phyloP scores from a whole-genome alignment of 2,329 filamentous ascomycete genomes.

The Lasiodiplodia sp. region DNA sequence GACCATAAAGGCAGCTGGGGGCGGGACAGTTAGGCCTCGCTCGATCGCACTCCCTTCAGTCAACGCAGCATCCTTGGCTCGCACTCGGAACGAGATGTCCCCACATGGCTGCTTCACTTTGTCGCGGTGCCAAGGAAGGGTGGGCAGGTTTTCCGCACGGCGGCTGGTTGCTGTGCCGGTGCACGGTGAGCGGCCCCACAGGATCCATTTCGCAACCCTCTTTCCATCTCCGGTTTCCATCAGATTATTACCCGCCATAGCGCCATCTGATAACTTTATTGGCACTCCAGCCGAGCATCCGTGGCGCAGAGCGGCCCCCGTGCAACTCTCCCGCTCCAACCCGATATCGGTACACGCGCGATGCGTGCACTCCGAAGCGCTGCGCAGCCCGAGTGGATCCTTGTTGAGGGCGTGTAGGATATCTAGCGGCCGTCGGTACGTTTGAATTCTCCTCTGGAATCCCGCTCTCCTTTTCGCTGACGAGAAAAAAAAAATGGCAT shows the following conservation, averaged over 20 bases:
- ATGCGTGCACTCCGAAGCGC: not conserved
- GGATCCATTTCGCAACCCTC: no score
- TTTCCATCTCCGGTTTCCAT: not conserved
- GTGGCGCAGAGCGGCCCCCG: not conserved
- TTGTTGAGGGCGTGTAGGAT: not conserved
- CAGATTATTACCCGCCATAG: slow-evolving; percentile 21
- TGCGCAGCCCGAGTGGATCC: not conserved
- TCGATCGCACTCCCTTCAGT: not conserved
- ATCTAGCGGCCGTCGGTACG: slow-evolving; percentile 2
- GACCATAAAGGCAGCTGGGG: not conserved
- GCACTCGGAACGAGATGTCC: not conserved
- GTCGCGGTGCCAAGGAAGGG: no score
- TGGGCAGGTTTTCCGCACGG: not conserved
- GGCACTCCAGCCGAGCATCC: slow-evolving; percentile 11
- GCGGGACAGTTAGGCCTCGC: not conserved
- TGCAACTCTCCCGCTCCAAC: not conserved
- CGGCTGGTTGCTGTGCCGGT: not conserved
- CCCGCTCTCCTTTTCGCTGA: not conserved
- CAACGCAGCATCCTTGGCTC: not conserved
- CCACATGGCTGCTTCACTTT: not conserved
- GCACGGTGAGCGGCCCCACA: slow-evolving; percentile 14
- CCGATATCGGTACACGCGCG: slow-evolving; percentile 10
- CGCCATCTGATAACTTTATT: slow-evolving; percentile 28
- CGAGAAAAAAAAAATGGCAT: not conserved
- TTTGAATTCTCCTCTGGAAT: not conserved